Percentiles rank a stretch among this genome's conserved stretches.
Evolutionary conservation across 2,329 filamentous ascomycete species (phyloP).

Genomic region (Cladosporium sp.): DNA sequence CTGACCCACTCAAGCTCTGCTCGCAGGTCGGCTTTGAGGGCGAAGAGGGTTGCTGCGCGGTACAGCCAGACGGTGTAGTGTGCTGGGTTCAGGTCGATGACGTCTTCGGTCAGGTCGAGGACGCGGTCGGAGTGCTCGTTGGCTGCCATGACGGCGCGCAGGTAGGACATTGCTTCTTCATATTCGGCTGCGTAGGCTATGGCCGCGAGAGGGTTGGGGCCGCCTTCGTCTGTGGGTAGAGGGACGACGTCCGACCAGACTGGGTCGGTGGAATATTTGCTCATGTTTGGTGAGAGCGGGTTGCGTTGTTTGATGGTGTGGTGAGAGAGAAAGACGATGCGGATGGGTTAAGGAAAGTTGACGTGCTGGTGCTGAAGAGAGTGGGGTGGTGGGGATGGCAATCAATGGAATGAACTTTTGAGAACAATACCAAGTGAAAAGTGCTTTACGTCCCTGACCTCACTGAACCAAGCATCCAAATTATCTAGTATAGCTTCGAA

Average conservation of each 20-base stretch:
- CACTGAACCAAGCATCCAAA: not conserved
- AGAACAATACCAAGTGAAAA: slow-evolving; percentile 12
- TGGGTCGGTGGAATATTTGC: slow-evolving; percentile 61
- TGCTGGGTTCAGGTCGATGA: slow-evolving; percentile 89
- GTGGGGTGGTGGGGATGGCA: not conserved
- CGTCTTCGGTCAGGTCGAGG: slow-evolving; percentile 76
- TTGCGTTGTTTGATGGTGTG: not conserved
- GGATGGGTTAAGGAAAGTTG: not conserved
- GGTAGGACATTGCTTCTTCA: slow-evolving; percentile 85
- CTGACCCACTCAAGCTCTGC: slow-evolving; percentile 86
- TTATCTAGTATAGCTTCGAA: not conserved
- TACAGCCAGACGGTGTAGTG: slow-evolving; percentile 99
- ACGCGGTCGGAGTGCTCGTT: slow-evolving; percentile 79
- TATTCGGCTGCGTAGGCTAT: slow-evolving; percentile 92
- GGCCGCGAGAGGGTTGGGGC: slow-evolving; percentile 69
- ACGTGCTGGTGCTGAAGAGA: not conserved
- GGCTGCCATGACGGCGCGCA: slow-evolving; percentile 85
- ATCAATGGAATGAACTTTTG: not conserved
- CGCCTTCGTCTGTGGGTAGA: slow-evolving; percentile 78
- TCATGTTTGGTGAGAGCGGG: slow-evolving; percentile 24
- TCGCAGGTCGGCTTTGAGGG: slow-evolving; percentile 59
- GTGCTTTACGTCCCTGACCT: not conserved
- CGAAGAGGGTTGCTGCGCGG: slow-evolving; percentile 72
- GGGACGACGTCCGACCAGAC: slow-evolving; percentile 81
- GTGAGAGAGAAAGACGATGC: not conserved